These are phyloP conservation scores for Cystobasidium slooffiae DNA, from an alignment of 1,284 basidiomycete genomes.

Conservation along the genomic window DNA sequence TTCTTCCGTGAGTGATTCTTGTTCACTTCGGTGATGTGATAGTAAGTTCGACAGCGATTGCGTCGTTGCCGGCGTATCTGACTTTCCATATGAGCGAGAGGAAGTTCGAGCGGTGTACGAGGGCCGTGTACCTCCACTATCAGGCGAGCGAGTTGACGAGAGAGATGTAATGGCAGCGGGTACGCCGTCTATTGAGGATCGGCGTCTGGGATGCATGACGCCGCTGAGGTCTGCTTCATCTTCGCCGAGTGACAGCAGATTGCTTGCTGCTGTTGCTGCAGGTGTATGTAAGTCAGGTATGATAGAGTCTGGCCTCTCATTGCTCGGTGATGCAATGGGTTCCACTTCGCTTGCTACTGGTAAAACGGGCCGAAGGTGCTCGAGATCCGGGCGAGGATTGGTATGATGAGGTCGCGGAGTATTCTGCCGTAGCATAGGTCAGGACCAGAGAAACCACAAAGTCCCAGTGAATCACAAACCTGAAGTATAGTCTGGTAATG, in stretches of 20 bases:
- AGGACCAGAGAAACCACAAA: background rate
- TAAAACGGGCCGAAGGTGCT: conserved; percentile 16
- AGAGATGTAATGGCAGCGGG: background rate
- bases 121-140: background rate
- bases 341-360: background rate
- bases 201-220: background rate
- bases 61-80: conserved; percentile 7
- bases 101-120: background rate
- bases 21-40: conserved; percentile 54
- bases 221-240: background rate
- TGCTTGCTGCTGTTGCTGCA: background rate
- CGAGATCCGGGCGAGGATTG: background rate
- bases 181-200: background rate
- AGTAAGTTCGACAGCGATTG: conserved; percentile 39
- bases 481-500: conserved; percentile 10
- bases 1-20: conserved; percentile 72
- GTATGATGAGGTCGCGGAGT: conserved; percentile 4
- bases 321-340: no score
- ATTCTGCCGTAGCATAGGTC: background rate
- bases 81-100: background rate
- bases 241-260: background rate
- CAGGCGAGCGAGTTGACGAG: background rate
- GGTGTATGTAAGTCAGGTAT: background rate
- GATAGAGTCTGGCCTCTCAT: no score
- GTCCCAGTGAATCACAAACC: background rate